phyloP scores from a whole-genome alignment of 1,139 yeast genomes.

The Blastobotrys aristatus region DNA sequence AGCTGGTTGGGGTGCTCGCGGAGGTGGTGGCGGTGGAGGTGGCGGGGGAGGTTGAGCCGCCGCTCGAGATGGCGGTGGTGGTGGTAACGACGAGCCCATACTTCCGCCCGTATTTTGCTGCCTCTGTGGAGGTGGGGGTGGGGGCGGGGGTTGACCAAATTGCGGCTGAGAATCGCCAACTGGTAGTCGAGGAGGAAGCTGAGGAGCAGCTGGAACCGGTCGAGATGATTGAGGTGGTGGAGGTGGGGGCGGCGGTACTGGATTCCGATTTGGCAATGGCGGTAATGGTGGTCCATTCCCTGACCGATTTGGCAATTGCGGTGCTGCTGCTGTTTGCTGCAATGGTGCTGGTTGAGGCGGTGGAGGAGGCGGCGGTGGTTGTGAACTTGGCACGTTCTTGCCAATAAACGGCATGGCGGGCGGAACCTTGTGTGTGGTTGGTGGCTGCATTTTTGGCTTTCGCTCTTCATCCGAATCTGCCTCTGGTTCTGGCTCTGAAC shows the following conservation, averaged over 20 bases:
- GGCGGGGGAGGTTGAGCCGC: constrained; percentile 32
- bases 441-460: constrained; percentile 26
- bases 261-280: constrained; percentile 17
- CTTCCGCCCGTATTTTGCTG: constrained; percentile 9
- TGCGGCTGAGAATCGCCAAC: constrained; percentile 28
- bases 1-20: constrained; percentile 18
- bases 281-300: constrained; percentile 18
- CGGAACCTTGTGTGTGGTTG: constrained; percentile 37
- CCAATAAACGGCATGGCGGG: constrained; percentile 34
- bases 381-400: constrained; percentile 21
- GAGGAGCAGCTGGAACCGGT: constrained; percentile 23
- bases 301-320: constrained; percentile 5
- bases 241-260: constrained; percentile 23
- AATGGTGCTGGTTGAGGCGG: neutral
- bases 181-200: constrained; percentile 26
- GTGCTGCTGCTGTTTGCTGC: constrained; percentile 1
- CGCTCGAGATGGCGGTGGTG: constrained; percentile 23
- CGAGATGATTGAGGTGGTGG: constrained; percentile 33
- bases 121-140: constrained; percentile 29
- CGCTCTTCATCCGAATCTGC: constrained; percentile 22
- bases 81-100: constrained; percentile 13
- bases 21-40: constrained; percentile 22
- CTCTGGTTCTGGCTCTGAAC: constrained; percentile 14
- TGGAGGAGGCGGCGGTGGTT: constrained; percentile 19
- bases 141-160: constrained; percentile 26